These are phyloP conservation scores for Cymodocea nodosa DNA, from an alignment of 116 monocot species.

Conservation along the genomic window DNA sequence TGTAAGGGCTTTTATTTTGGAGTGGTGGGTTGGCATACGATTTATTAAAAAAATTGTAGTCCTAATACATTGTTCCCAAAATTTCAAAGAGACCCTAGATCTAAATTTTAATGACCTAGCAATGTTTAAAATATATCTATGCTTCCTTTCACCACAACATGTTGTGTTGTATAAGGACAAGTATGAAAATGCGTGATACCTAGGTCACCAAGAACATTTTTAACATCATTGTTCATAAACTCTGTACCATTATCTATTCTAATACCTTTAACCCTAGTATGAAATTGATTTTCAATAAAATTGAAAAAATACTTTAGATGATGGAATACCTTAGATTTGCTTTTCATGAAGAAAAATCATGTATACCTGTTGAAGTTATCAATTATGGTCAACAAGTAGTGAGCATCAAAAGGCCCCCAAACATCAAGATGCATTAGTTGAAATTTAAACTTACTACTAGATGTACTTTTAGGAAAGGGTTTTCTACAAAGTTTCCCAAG, in stretches of 20 bases:
- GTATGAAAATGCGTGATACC: not conserved
- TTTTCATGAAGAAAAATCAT: not conserved
- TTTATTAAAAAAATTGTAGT: not conserved
- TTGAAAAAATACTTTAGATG: not conserved
- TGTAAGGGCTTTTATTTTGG: not conserved
- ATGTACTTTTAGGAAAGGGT: not conserved
- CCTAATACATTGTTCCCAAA: not conserved
- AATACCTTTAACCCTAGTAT: not conserved
- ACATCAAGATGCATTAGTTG: not conserved
- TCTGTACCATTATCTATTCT: not conserved
- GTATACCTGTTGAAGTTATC: not conserved
- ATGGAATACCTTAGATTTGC: not conserved
- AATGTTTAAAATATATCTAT: not conserved
- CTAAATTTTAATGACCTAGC: not conserved
- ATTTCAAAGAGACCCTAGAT: not conserved
- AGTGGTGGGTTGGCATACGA: not conserved
- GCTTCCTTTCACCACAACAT: not conserved
- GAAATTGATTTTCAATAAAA: not conserved
- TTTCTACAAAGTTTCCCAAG: not conserved
- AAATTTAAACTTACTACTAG: not conserved
- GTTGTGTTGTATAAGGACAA: not conserved
- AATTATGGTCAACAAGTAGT: rapidly evolving
- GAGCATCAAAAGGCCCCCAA: not conserved
- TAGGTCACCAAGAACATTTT: not conserved
- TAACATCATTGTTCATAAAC: not conserved